Percentiles rank a stretch among this genome's conserved stretches.
phyloP scores from a whole-genome alignment of 2,329 filamentous ascomycete species.

The Pyrenochaeta sp. region DNA sequence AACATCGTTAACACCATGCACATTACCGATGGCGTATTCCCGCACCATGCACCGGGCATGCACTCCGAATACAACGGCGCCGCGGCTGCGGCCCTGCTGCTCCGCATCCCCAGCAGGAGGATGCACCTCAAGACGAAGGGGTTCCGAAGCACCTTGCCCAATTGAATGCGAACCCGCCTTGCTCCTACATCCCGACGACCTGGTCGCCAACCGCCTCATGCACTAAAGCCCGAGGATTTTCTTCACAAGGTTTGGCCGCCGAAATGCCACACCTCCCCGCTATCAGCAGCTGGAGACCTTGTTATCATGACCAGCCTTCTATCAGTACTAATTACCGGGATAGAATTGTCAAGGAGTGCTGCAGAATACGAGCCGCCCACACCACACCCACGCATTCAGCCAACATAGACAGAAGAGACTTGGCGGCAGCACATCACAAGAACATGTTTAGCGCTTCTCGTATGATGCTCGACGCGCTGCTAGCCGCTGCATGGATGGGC shows the following conservation, averaged over 20 bases:
- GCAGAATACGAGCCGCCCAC: background rate
- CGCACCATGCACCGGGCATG: background rate
- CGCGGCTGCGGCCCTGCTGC: background rate
- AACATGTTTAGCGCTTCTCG: background rate
- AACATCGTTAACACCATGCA: too few species aligned
- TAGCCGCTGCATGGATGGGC: conserved; percentile 1
- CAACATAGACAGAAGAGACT: background rate
- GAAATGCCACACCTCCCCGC: background rate
- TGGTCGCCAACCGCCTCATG: background rate
- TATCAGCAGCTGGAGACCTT: background rate
- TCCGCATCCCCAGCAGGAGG: background rate
- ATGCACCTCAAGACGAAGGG: background rate
- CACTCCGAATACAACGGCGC: background rate
- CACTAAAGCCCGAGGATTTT: background rate
- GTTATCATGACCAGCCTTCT: background rate
- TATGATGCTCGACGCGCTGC: background rate
- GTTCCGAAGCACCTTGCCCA: background rate
- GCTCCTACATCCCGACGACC: background rate
- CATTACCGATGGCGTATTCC: background rate
- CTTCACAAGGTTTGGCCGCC: background rate
- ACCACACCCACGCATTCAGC: background rate
- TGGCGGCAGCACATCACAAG: background rate
- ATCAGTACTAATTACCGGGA: background rate
- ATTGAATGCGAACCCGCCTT: background rate
- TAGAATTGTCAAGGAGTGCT: background rate